phyloP scores from a whole-genome alignment of 208 protist genomes.

The Sergeia podlipaevii region DNA sequence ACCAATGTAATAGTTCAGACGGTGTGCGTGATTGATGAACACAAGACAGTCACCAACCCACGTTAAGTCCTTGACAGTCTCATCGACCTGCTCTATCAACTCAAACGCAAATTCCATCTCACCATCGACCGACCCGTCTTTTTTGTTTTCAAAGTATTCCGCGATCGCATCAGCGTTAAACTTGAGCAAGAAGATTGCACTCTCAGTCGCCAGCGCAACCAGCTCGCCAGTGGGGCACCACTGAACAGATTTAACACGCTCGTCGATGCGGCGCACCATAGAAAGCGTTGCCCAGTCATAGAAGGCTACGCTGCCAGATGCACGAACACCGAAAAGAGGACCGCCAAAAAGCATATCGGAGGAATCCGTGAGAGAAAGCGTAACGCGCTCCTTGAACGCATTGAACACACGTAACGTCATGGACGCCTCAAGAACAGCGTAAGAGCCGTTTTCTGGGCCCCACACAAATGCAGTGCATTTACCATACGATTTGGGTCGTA shows the following conservation, averaged over 20 bases:
- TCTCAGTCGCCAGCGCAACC: slow-evolving; percentile 86
- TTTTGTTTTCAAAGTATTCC: slow-evolving; percentile 59
- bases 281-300: slow-evolving; percentile 96
- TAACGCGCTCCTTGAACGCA: slow-evolving; percentile 94
- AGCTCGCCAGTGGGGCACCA: slow-evolving; percentile 93
- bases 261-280: slow-evolving; percentile 95
- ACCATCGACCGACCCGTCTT: slow-evolving; percentile 65
- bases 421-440: slow-evolving; percentile 91
- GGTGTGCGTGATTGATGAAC: slow-evolving; percentile 92
- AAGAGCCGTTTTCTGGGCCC: slow-evolving; percentile 85
- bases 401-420: slow-evolving; percentile 94
- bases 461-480: slow-evolving; percentile 95
- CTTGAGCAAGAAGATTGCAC: slow-evolving; percentile 93
- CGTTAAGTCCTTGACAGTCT: slow-evolving; percentile 86
- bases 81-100: slow-evolving; percentile 90
- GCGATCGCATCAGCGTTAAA: slow-evolving; percentile 90
- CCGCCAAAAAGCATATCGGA: slow-evolving; percentile 86
- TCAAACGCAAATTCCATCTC: slow-evolving; percentile 97
- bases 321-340: slow-evolving; percentile 89
- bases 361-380: slow-evolving; percentile 54
- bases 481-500: slow-evolving; percentile 97
- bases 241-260: slow-evolving; percentile 77
- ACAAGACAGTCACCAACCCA: slow-evolving; percentile 98
- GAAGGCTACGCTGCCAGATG: slow-evolving; percentile 82
- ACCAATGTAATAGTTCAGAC: slow-evolving; percentile 97